phyloP scores from a whole-genome alignment of 163 green algal genomes.

The Scenedesmus sp. region DNA sequence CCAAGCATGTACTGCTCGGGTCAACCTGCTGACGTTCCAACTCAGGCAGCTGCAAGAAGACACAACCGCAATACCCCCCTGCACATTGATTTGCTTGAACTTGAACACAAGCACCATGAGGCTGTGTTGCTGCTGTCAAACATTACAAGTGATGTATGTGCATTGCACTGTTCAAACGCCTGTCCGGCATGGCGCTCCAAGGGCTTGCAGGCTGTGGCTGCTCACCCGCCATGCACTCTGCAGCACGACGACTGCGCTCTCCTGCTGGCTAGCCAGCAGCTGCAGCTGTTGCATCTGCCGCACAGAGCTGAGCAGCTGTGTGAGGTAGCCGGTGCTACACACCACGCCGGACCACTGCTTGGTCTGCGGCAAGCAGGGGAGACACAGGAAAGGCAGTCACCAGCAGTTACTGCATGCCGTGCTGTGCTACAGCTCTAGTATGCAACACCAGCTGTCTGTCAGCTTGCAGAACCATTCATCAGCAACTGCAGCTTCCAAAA shows the following conservation, averaged over 20 bases:
- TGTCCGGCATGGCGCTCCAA: not conserved
- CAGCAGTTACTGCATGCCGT: no score
- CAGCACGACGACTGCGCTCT: slow-evolving; percentile 8
- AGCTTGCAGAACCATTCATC: not conserved
- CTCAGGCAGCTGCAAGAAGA: no score
- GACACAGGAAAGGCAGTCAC: not conserved
- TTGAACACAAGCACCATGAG: not conserved
- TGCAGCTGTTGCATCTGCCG: slow-evolving; percentile 24
- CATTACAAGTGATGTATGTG: not conserved
- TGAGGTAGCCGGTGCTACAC: not conserved
- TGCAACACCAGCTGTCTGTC: no score
- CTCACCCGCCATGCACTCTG: slow-evolving; percentile 35
- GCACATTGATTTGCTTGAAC: no score
- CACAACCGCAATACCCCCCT: no score
- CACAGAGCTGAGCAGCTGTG: not conserved
- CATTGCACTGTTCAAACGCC: not conserved
- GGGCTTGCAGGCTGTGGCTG: not conserved
- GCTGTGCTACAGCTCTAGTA: no score
- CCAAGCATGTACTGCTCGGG: not conserved
- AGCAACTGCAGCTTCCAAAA: not conserved
- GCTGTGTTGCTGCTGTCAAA: not conserved
- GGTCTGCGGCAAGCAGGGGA: slow-evolving; percentile 8
- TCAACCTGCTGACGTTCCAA: not conserved
- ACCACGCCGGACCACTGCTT: slow-evolving; percentile 25
- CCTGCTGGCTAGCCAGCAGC: not conserved